These are phyloP conservation scores for Pterula multifida DNA, from an alignment of 1,284 basidiomycete species.

Conservation along the genomic window DNA sequence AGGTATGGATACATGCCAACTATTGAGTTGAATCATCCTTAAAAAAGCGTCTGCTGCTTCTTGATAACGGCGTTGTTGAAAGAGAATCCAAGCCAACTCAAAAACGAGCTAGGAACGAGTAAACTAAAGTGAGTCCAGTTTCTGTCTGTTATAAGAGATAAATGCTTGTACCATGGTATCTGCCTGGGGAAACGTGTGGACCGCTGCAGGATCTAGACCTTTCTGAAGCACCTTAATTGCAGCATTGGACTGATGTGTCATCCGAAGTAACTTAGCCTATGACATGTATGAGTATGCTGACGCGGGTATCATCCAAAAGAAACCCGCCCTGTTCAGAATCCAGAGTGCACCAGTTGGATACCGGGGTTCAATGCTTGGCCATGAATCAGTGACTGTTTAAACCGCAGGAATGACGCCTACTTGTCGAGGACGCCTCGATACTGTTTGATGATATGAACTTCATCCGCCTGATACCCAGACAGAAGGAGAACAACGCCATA, in stretches of 20 bases:
- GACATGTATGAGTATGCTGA: neutral
- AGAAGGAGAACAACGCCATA: conserved; percentile 58
- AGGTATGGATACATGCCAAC: conserved; percentile 32
- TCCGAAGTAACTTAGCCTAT: conserved; percentile 67
- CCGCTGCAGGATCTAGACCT: conserved; percentile 41
- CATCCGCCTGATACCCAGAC: conserved; percentile 64
- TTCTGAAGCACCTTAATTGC: conserved; percentile 51
- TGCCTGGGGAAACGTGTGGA: conserved; percentile 53
- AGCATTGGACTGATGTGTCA: conserved; percentile 47
- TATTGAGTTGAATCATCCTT: conserved; percentile 51
- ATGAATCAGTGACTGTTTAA: neutral
- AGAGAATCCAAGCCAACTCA: conserved; percentile 65
- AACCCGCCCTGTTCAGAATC: conserved; percentile 56
- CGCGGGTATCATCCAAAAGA: neutral
- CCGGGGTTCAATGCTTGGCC: conserved; percentile 31
- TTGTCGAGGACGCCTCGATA: conserved; percentile 51
- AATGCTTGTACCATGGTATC: conserved; percentile 44
- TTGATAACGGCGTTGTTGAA: conserved; percentile 49
- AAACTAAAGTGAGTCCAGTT: neutral
- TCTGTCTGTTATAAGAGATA: neutral
- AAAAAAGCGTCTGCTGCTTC: conserved; percentile 59
- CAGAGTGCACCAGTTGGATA: conserved; percentile 64
- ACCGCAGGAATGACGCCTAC: conserved; percentile 18
- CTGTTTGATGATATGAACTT: conserved; percentile 46
- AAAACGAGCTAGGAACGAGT: conserved; percentile 44